phyloP scores from a whole-genome alignment of 805 yeast species.

The Spathaspora boniae region DNA sequence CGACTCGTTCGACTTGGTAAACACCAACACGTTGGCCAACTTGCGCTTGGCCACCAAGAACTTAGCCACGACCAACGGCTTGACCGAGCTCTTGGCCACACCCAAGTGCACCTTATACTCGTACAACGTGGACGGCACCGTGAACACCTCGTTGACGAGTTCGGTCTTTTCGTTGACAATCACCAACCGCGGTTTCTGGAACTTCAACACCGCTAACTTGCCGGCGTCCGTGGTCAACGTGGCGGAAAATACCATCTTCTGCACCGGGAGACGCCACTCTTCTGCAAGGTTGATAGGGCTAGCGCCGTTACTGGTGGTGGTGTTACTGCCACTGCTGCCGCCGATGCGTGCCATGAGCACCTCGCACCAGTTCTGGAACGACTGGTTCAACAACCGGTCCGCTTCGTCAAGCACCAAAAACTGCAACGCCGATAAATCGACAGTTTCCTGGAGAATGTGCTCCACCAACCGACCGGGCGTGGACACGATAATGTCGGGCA shows the following conservation, averaged over 20 bases:
- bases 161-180: constrained; percentile 60
- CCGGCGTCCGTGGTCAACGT: constrained; percentile 93
- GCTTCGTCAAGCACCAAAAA: constrained; percentile 79
- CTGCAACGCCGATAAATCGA: constrained; percentile 51
- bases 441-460: constrained; percentile 45
- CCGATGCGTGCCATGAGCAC: constrained; percentile 42
- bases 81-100: constrained; percentile 41
- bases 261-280: constrained; percentile 36
- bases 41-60: constrained; percentile 39
- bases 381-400: constrained; percentile 77
- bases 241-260: constrained; percentile 83
- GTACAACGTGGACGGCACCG: constrained; percentile 51
- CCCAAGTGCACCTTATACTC: constrained; percentile 45
- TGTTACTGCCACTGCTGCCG: too few species aligned
- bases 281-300: constrained; percentile 25
- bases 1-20: constrained; percentile 79
- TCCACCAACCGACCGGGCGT: constrained; percentile 87
- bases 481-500: constrained; percentile 65
- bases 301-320: too few species aligned
- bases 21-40: constrained; percentile 48
- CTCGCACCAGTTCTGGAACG: constrained; percentile 90
- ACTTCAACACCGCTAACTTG: constrained; percentile 66
- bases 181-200: constrained; percentile 68
- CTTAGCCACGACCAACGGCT: constrained; percentile 71
- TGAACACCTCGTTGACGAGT: constrained; percentile 53